phyloP scores from a whole-genome alignment of 73 alveolate species.

The Paramecium caudatum region DNA sequence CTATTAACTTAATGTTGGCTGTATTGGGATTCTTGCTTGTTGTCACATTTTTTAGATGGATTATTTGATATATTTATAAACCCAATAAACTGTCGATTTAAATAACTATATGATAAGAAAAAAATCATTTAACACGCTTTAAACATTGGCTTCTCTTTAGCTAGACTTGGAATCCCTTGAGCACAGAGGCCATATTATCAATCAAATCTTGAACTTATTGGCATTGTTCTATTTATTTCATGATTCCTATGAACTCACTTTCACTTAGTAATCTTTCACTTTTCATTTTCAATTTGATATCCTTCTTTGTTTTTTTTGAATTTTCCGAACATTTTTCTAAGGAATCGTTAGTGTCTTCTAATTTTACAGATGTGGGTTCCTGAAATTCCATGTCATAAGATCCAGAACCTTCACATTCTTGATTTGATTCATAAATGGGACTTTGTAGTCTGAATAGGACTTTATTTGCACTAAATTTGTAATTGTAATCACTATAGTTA shows the following conservation, averaged over 20 bases:
- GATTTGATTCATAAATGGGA: conserved; percentile 42
- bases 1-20: not conserved
- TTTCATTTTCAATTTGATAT: not conserved
- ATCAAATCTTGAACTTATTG: conserved; percentile 3
- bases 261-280: not conserved
- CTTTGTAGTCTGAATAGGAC: conserved; percentile 16
- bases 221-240: conserved; percentile 22
- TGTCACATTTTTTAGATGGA: not conserved
- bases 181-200: not conserved
- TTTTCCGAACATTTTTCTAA: not conserved
- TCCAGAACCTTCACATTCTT: not conserved
- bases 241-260: not conserved
- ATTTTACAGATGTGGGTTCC: not conserved
- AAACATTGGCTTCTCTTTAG: not conserved
- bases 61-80: not conserved
- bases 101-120: not conserved
- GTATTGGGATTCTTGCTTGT: not conserved
- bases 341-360: not conserved
- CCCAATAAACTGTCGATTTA: conserved; percentile 40
- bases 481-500: not conserved
- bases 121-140: not conserved
- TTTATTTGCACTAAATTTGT: not conserved
- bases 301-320: not conserved
- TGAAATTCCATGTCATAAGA: not conserved
- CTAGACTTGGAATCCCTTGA: conserved; percentile 13